phyloP scores from a whole-genome alignment of 1,284 basidiomycete species.

The Naganishia sp. region DNA sequence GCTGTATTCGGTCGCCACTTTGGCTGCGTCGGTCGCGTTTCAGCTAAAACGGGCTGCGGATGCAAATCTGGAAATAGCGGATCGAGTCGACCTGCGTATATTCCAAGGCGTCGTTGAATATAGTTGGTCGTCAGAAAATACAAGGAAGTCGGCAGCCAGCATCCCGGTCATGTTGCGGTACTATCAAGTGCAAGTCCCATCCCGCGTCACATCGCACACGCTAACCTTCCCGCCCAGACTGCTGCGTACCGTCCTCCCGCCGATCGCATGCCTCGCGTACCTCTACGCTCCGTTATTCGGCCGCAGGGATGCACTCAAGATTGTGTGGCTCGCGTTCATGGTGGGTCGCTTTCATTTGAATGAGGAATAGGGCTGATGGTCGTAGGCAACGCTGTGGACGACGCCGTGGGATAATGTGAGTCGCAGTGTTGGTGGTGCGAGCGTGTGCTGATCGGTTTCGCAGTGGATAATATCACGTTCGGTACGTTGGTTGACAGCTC shows the following conservation, averaged over 20 bases:
- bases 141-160: too few relatives aligned
- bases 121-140: too few relatives aligned
- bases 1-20: too few relatives aligned
- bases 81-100: too few relatives aligned
- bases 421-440: constrained; percentile 3
- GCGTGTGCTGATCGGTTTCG: neutral
- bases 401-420: constrained; percentile 50
- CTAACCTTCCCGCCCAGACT: constrained; percentile 36
- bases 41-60: too few relatives aligned
- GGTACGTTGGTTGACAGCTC: constrained; percentile 27
- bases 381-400: constrained; percentile 45
- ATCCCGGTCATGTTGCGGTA: constrained; percentile 21
- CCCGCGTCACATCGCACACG: neutral
- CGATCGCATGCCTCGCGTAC: constrained; percentile 39
- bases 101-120: too few relatives aligned
- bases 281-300: constrained; percentile 44
- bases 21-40: too few relatives aligned
- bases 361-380: neutral
- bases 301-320: constrained; percentile 42
- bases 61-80: too few relatives aligned
- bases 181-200: constrained; percentile 25
- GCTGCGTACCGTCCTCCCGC: constrained; percentile 42
- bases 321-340: constrained; percentile 43
- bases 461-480: constrained; percentile 31
- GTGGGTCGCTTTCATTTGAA: constrained; percentile 35